Percentiles rank a stretch among this genome's conserved stretches.
phyloP scores from a whole-genome alignment of 192 early-diverging fungal species.

The Backusella australiensis region DNA sequence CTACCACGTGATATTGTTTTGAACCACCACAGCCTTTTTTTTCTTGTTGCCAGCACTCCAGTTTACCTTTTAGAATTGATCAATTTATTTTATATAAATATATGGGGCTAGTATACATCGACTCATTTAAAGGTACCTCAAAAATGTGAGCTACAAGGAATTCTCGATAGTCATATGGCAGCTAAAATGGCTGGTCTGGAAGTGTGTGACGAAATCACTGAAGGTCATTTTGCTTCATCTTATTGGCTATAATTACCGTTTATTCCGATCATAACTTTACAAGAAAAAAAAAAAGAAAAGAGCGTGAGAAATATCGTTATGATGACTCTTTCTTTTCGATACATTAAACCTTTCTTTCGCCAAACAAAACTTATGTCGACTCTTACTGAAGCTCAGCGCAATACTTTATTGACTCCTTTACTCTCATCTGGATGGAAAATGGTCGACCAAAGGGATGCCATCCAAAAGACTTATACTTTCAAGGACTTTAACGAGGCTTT shows the following conservation, averaged over 20 bases:
- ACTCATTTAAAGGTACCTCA: neutral
- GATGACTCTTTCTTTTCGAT: slow-evolving; percentile 8
- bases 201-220: neutral
- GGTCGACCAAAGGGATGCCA: slow-evolving; percentile 65
- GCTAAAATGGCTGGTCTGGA: too few species aligned
- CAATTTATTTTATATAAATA: neutral
- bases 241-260: neutral
- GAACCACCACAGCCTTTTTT: neutral
- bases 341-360: neutral
- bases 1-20: neutral
- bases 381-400: slow-evolving; percentile 41
- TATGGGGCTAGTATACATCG: neutral
- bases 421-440: slow-evolving; percentile 57
- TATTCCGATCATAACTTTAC: neutral
- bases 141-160: too few species aligned
- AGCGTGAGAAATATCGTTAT: neutral
- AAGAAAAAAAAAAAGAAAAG: neutral
- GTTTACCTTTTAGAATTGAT: neutral
- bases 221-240: neutral
- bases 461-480: slow-evolving; percentile 76
- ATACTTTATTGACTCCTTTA: slow-evolving; percentile 32
- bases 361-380: slow-evolving; percentile 31
- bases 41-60: neutral
- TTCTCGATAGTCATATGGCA: too few species aligned
- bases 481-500: slow-evolving; percentile 85